Conservation (phyloP, 2,329 filamentous ascomycete species). For the Talaromyces funiculosus region DNA sequence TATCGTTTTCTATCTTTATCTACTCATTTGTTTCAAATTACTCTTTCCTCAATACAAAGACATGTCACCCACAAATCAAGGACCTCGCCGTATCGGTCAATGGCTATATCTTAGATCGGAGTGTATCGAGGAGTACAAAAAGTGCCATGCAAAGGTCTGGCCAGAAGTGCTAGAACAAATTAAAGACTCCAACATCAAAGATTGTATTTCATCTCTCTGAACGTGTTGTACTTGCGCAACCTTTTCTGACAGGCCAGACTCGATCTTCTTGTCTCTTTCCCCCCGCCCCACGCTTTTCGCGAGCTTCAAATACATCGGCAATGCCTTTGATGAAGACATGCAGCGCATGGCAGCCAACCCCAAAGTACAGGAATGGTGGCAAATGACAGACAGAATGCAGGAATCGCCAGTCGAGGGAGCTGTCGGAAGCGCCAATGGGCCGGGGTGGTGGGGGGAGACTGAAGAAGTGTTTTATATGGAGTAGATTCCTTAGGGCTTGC, state of each 20-base stretch:
- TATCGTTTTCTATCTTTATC: not conserved
- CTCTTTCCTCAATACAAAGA: not conserved
- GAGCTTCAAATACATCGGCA: constrained; percentile 72
- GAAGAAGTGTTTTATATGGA: constrained; percentile 33
- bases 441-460: constrained; percentile 32
- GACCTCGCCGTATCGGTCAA: constrained; percentile 55
- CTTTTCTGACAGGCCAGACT: constrained; percentile 46
- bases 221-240: not conserved
- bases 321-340: constrained; percentile 69
- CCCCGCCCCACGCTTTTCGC: constrained; percentile 66
- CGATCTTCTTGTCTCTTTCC: constrained; percentile 56
- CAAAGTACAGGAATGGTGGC: constrained; percentile 73
- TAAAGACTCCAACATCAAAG: constrained; percentile 65
- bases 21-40: not conserved
- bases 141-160: constrained; percentile 69
- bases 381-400: constrained; percentile 68
- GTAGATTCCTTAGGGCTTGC: not conserved
- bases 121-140: constrained; percentile 63
- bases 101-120: constrained; percentile 67
- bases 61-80: constrained; percentile 11
- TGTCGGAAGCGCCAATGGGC: constrained; percentile 27
- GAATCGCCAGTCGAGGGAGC: constrained; percentile 30
- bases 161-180: constrained; percentile 72
- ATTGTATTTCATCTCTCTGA: constrained; percentile 48
- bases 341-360: constrained; percentile 65